Evolutionary conservation across 495 filamentous ascomycete species (phyloP), one percentile per base, ranked within the genome.

Genomic region (Talaromyces trachyspermus): DNA sequence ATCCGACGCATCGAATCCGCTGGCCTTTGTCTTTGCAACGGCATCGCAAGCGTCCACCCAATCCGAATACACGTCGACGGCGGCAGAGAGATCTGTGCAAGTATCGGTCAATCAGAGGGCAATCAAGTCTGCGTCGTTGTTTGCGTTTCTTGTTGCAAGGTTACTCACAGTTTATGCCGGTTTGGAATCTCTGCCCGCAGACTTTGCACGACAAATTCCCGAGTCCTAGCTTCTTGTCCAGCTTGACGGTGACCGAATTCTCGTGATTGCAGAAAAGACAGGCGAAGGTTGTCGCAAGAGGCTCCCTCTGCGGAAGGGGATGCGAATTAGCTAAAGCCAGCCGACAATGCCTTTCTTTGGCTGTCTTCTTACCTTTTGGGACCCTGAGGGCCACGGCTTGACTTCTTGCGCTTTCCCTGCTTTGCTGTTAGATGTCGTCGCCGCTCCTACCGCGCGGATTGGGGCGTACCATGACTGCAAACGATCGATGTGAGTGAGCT

Each of bases 201-300:
- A 91, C 77, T 57, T 92, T 95, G 71, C 92, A 98, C 17, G 82
- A 78, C 5, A 98, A 78, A 33, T 80, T 72, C 4, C 89, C 92
- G 19, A 95, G 70, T 23, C 87, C 88, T 5, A 79, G 69, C 61
- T 96, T 97, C 74, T 92, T 95, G 53, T 97, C 88, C 30, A 98
- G 69, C 59, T 89, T 88, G 54, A 95, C 85, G 2, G 80, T 72
- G 26, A 98, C 86, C 0, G 89, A 84, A 37, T 86, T 88, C 58
- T 97, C 94, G 66, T 97, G 89, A 63, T 95, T 97, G 73, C 92
- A 98, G 67, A 98, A 98, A 24, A 96, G 80, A 60, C 92, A 98
- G n/a, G 88, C 81, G 63, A 98, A 98, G 17, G 79, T 74, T 2
- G 84, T 90, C 12, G 88, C 71, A n/a, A 98, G 78, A 11, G 88